Percentiles rank a stretch among this genome's conserved stretches.
Conservation (phyloP, 116 monocot species). For the Zostera marina region DNA sequence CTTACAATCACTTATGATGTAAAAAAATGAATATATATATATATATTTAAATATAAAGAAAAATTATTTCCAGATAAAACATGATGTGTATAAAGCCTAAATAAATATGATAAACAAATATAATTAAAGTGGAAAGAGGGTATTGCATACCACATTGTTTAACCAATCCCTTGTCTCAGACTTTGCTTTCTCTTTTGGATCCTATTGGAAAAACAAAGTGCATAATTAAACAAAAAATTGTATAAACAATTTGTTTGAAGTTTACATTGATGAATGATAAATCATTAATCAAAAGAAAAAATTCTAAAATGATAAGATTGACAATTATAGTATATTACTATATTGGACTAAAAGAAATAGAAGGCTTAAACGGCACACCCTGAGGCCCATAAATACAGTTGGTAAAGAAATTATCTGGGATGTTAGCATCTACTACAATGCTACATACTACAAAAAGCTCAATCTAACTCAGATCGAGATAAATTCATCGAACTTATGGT, state of each 20-base stretch:
- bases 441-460: too few relatives aligned
- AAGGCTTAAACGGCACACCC: too few relatives aligned
- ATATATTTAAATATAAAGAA: neutral
- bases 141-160: conserved; percentile 64
- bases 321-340: neutral
- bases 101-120: neutral
- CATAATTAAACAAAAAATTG: neutral
- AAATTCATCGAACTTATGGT: too few relatives aligned
- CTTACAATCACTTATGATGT: too few relatives aligned
- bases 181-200: conserved; percentile 98
- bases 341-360: too few relatives aligned
- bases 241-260: neutral
- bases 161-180: conserved; percentile 98
- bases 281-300: neutral
- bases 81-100: neutral
- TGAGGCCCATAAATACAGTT: too few relatives aligned
- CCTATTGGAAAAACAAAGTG: conserved; percentile 21
- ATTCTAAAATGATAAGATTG: neutral
- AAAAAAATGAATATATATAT: neutral
- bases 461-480: too few relatives aligned
- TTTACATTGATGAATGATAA: neutral
- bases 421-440: too few relatives aligned
- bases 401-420: too few relatives aligned
- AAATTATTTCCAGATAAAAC: neutral
- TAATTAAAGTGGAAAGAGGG: neutral